Evolutionary conservation across 2,329 filamentous ascomycete species (phyloP).

Genomic region (Periconia macrospinosa): DNA sequence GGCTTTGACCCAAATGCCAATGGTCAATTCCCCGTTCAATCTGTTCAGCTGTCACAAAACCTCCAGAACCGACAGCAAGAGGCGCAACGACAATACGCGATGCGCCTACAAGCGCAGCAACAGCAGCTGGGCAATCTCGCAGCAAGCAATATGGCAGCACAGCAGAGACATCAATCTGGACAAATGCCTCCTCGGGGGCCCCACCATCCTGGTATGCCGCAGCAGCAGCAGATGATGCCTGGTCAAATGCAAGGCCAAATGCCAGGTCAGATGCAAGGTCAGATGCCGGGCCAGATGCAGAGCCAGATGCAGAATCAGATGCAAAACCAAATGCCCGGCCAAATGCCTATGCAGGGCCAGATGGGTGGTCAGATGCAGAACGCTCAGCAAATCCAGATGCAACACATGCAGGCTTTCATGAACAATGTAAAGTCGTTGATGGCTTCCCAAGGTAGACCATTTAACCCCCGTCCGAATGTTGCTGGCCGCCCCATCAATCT

Average conservation of each 20-base stretch:
- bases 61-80: conserved; percentile 56
- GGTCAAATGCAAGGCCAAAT: conserved; percentile 9
- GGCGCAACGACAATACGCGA: conserved; percentile 80
- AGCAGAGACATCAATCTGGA: conserved; percentile 41
- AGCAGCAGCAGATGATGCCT: conserved; percentile 14
- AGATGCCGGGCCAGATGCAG: conserved; percentile 2
- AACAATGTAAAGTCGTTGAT: conserved; percentile 79
- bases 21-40: conserved; percentile 49
- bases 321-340: conserved; percentile 6
- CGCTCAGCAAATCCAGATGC: conserved; percentile 16
- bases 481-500: conserved; percentile 75
- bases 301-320: conserved; percentile 7
- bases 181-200: conserved; percentile 38
- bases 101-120: conserved; percentile 68
- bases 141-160: conserved; percentile 43
- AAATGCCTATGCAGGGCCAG: conserved; percentile 4
- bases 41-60: conserved; percentile 54
- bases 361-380: not conserved
- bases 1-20: conserved; percentile 44
- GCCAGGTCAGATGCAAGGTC: conserved; percentile 11
- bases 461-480: conserved; percentile 75
- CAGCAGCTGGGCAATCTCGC: conserved; percentile 57
- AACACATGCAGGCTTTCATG: conserved; percentile 51
- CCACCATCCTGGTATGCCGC: conserved; percentile 38
- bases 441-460: conserved; percentile 68